Conservation (phyloP, 148 eudicot genomes). For the Drosera capensis region DNA sequence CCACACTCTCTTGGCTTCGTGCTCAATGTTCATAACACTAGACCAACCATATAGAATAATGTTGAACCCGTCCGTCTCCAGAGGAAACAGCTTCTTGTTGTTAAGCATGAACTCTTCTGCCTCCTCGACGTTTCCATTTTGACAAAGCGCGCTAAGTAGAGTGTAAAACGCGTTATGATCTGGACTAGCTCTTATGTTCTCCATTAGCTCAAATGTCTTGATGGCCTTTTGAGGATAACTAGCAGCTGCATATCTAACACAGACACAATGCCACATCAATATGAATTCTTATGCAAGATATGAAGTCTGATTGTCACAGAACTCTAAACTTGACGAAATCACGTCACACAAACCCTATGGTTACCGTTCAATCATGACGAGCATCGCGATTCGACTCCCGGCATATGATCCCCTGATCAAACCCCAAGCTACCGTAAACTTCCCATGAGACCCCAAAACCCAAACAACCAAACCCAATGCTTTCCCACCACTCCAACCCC, state of each 20-base stretch:
- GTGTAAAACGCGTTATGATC: constrained; percentile 49
- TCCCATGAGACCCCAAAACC: constrained; percentile 61
- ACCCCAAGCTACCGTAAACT: constrained; percentile 68
- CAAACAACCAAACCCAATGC: constrained; percentile 57
- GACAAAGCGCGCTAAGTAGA: constrained; percentile 48
- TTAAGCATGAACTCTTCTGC: constrained; percentile 75
- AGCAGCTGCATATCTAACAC: constrained; percentile 61
- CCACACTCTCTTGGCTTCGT: constrained; percentile 86
- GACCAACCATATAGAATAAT: constrained; percentile 82
- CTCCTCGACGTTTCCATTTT: constrained; percentile 73
- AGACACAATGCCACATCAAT: constrained; percentile 1
- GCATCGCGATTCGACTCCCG: constrained; percentile 51
- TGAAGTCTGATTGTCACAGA: background rate
- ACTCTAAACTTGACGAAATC: background rate
- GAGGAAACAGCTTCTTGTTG: constrained; percentile 59
- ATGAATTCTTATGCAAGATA: constrained; percentile 3
- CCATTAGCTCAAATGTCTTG: constrained; percentile 62
- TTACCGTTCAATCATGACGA: constrained; percentile 72
- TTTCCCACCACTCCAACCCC: constrained; percentile 30
- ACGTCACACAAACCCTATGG: background rate
- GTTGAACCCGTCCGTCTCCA: constrained; percentile 70
- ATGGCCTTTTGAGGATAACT: constrained; percentile 60
- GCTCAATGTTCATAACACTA: constrained; percentile 40
- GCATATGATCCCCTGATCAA: constrained; percentile 46
- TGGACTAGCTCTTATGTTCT: constrained; percentile 42